These are phyloP conservation scores for Blastomyces silverae DNA, from an alignment of 2,329 filamentous ascomycete species.

Conservation along the genomic window DNA sequence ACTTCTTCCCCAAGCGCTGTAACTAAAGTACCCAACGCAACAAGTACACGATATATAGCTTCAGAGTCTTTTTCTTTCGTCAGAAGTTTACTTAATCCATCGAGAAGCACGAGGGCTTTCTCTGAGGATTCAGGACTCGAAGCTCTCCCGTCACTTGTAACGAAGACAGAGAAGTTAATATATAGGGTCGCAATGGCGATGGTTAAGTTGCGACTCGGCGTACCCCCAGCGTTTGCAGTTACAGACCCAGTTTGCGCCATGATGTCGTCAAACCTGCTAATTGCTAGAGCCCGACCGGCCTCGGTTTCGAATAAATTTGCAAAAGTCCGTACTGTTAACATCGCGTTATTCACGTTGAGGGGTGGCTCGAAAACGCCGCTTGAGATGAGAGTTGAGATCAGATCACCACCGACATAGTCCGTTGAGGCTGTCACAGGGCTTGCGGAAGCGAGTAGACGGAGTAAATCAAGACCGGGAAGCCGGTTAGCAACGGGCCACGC, in stretches of 20 bases:
- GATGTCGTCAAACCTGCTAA: conserved; percentile 54
- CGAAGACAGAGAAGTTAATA: conserved; percentile 76
- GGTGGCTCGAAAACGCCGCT: conserved; percentile 55
- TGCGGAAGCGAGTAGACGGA: conserved; percentile 71
- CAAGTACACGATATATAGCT: conserved; percentile 72
- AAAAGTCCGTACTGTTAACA: conserved; percentile 76
- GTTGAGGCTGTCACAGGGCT: conserved; percentile 59
- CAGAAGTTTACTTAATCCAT: conserved; percentile 58
- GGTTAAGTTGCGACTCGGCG: conserved; percentile 67
- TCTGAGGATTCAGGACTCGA: conserved; percentile 40
- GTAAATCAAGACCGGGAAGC: conserved; percentile 75
- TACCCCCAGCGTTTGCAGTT: conserved; percentile 46
- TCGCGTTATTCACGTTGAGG: conserved; percentile 69
- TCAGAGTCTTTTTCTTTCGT: conserved; percentile 67
- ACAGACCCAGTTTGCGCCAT: conserved; percentile 57
- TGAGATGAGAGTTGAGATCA: conserved; percentile 55
- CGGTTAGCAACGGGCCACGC: conserved; percentile 74
- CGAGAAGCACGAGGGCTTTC: conserved; percentile 50
- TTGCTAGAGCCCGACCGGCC: conserved; percentile 60
- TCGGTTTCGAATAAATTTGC: conserved; percentile 75
- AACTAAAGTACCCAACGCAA: conserved; percentile 73
- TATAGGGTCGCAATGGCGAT: conserved; percentile 75
- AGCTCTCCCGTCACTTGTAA: conserved; percentile 45
- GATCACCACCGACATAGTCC: conserved; percentile 47
- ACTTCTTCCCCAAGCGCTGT: conserved; percentile 53